Conservation (phyloP, 495 filamentous ascomycete genomes). For the Trichocladium antarcticum region DNA sequence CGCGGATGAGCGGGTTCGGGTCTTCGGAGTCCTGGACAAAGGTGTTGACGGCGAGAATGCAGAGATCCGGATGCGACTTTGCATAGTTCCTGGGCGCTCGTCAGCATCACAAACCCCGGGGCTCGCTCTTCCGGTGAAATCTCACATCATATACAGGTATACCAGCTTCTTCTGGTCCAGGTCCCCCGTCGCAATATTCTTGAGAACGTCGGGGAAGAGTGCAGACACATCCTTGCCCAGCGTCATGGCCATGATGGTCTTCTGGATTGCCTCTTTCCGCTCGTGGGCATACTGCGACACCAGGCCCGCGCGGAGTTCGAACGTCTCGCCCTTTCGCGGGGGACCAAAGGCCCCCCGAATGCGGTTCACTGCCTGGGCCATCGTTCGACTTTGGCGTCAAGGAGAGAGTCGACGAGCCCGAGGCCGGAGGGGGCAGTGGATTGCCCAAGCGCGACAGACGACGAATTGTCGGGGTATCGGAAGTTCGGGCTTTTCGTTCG, state of each 20-base stretch:
- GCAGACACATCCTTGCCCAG: conserved; percentile 97
- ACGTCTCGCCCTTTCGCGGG: conserved; percentile 95
- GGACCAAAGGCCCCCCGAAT: conserved; percentile 84
- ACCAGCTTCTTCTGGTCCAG: conserved; percentile 99
- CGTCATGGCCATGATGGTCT: conserved; percentile 99
- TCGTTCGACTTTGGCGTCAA: conserved; percentile 9
- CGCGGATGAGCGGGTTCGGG: conserved; percentile 90
- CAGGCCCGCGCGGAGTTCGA: conserved; percentile 90
- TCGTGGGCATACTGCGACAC: conserved; percentile 99
- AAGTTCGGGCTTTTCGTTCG: background rate
- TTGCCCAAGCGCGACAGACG: background rate
- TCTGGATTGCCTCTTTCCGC: conserved; percentile 96
- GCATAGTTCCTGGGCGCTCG: conserved; percentile 76
- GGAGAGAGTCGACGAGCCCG: conserved; percentile 1
- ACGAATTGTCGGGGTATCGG: background rate
- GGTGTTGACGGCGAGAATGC: conserved; percentile 97
- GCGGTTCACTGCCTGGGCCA: conserved; percentile 84
- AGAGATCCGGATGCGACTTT: conserved; percentile 97
- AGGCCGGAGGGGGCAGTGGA: conserved; percentile 13
- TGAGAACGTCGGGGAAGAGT: conserved; percentile 93
- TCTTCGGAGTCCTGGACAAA: conserved; percentile 99
- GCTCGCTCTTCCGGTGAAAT: too few species aligned
- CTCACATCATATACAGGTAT: conserved; percentile 94
- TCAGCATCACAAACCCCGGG: conserved; percentile 22
- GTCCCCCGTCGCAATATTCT: conserved; percentile 93